Conservation (phyloP, 2,329 filamentous ascomycete species). For the Grosmannia penicillata region DNA sequence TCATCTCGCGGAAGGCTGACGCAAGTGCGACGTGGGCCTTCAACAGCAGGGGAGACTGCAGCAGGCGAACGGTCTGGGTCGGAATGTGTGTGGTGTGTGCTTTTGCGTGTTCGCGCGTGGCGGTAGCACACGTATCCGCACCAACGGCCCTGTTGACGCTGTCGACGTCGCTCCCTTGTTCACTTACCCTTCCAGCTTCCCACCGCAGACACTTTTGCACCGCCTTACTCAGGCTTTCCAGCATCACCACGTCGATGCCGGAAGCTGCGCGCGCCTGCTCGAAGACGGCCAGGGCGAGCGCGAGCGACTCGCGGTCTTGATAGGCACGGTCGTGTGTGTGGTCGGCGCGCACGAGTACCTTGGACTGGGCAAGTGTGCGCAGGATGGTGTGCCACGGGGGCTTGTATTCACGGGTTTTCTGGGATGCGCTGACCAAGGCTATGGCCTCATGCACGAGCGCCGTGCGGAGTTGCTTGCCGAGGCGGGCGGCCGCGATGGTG, state of each 20-base stretch:
- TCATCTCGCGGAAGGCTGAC: slow-evolving; percentile 12
- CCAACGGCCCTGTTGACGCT: no score
- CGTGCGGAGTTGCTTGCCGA: slow-evolving; percentile 8
- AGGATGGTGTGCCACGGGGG: slow-evolving; percentile 28
- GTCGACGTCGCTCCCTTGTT: background rate
- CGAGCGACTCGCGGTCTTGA: slow-evolving; percentile 17
- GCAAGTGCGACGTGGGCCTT: slow-evolving; percentile 9
- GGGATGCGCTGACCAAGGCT: no score
- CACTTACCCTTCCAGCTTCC: no score
- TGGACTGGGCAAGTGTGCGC: slow-evolving; percentile 20
- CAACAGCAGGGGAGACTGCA: slow-evolving; percentile 3
- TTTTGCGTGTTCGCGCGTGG: background rate
- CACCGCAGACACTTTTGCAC: slow-evolving; percentile 7
- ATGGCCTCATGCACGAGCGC: slow-evolving; percentile 20
- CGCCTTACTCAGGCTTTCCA: slow-evolving; percentile 19
- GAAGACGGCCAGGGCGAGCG: slow-evolving; percentile 18
- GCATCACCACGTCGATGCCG: slow-evolving; percentile 20
- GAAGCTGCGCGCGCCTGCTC: slow-evolving; percentile 14
- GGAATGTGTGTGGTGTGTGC: background rate
- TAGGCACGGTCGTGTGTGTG: slow-evolving; percentile 4
- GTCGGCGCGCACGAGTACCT: slow-evolving; percentile 16
- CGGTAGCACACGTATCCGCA: no score
- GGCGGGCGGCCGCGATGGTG: slow-evolving; percentile 10
- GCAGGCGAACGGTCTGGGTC: no score
- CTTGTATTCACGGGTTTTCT: no score